A percentile compares a stretch with the other conserved stretches of the same genome.
These are phyloP conservation scores for peach (Prunus persica) DNA, from an alignment of 306 rosid genomes.

Conservation along the genomic window Prunus_persica_NCBIv2 NC_034012.1:12470501-12471000, in stretches of 20 bases:
- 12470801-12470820: conserved; percentile 81
- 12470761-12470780: conserved; percentile 77
- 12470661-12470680: conserved; percentile 59
- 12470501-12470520: conserved; percentile 93
- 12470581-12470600: conserved; percentile 83
- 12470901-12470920: conserved; percentile 91
- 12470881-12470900: conserved; percentile 90
- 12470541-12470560: conserved; percentile 84
- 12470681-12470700: conserved; percentile 35
- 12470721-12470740: conserved; percentile 91
- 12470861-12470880: conserved; percentile 75
- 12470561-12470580: conserved; percentile 84
- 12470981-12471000: conserved; percentile 94
- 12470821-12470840: conserved; percentile 72
- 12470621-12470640: conserved; percentile 88
- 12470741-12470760: conserved; percentile 86
- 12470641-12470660: conserved; percentile 87
- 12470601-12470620: conserved; percentile 73
- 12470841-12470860: conserved; percentile 76
- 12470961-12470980: conserved; percentile 83
- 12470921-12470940: conserved; percentile 93
- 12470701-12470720: conserved; percentile 74
- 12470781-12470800: conserved; percentile 80
- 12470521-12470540: conserved; percentile 77
- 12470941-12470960: conserved; percentile 81